Base-by-base conservation (phyloP, 2,329 filamentous ascomycete genomes). In the Chaetomiaceae sp. region DNA sequence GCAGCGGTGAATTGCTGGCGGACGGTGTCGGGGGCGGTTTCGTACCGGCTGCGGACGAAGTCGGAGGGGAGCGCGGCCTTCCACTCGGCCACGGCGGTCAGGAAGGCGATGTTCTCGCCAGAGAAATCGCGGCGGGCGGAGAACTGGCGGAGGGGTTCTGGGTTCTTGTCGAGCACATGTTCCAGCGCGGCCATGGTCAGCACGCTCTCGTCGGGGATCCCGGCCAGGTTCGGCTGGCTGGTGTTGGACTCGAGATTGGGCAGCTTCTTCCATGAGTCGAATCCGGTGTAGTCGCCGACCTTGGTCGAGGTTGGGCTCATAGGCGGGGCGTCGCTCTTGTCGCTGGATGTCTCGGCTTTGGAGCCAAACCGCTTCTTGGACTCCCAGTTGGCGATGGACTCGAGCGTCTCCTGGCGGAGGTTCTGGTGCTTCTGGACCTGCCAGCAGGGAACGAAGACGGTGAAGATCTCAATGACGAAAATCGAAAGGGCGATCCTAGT, bases 41-140 rank as follows among this genome's bases (percentile, higher is more conserved):
- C 32, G 38, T 55, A 57, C 30, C 59, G 62, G 48, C 62, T 58
- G n/a, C 55, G 57, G 1, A 61, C 44, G 1, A 58, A 59, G 10
- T 56, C 33, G 1, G 37, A 34, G 0, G 69, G 66, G 41, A 69
- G 65, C 1, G 66, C 67, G 3, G 64, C 61, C 63, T 79, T 82
- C 79, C 81, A 86, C 53, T 76, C 73, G 2, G 74, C 71, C 8
- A 86, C 76, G 36, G 74, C 71, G 8, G 75, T 79, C 5, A 87
- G 68, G 65, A 87, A 87, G 42, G 83, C 78, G 58, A 87, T 83
- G 63, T 88, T 88, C 65, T 88, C 85, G 13, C 83, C 84, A 0
- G 84, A 86, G 63, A 87, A 87, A 60, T 87, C 85, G 32, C 78
- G 75, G 1, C 80, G 72, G 0, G 84, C 83, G 0, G 85, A 84